These are phyloP conservation scores for Hypoxylon sp. DNA, from an alignment of 2,329 filamentous ascomycete genomes.

Conservation along the genomic window DNA sequence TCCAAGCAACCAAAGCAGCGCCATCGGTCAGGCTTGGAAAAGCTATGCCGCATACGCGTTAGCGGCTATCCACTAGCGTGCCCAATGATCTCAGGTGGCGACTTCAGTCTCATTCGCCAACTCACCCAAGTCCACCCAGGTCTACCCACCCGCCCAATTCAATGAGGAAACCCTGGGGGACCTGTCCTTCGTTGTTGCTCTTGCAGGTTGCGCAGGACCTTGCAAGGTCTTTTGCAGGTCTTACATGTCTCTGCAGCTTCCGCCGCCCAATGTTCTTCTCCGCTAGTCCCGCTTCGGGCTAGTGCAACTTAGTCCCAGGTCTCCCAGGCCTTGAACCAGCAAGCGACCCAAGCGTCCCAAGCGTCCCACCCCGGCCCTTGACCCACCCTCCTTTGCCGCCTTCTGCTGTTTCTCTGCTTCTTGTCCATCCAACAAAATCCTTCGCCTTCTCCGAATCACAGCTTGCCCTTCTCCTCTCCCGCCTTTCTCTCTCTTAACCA, in stretches of 20 bases:
- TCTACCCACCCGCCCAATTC: slow-evolving; percentile 5
- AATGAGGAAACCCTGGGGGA: slow-evolving; percentile 25
- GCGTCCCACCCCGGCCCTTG: slow-evolving; percentile 28
- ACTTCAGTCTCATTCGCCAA: slow-evolving; percentile 42
- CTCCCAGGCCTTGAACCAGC: slow-evolving; percentile 34
- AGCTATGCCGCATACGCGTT: slow-evolving; percentile 26
- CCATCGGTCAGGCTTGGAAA: slow-evolving; percentile 33
- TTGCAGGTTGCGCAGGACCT: slow-evolving; percentile 11
- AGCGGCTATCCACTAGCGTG: slow-evolving; percentile 22
- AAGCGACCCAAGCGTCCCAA: slow-evolving; percentile 35
- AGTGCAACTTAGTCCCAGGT: slow-evolving; percentile 9
- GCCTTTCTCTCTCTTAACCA: slow-evolving; percentile 36
- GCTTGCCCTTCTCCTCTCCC: slow-evolving; percentile 36
- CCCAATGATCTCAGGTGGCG: slow-evolving; percentile 45
- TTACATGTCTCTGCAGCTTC: slow-evolving; percentile 40
- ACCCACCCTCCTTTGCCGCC: slow-evolving; percentile 45
- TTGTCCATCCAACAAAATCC: slow-evolving; percentile 50
- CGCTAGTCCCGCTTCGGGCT: slow-evolving; percentile 27
- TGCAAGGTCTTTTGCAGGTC: slow-evolving; percentile 25
- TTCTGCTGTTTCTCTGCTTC: slow-evolving; percentile 32
- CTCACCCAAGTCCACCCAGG: slow-evolving; percentile 9
- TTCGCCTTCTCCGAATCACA: slow-evolving; percentile 47
- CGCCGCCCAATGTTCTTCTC: slow-evolving; percentile 34
- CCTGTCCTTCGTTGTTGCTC: neutral
- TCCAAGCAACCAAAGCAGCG: slow-evolving; percentile 15